These are phyloP conservation scores for Elongisporangium anandrum DNA, from an alignment of 352 stramenopile species.

Conservation along the genomic window DNA sequence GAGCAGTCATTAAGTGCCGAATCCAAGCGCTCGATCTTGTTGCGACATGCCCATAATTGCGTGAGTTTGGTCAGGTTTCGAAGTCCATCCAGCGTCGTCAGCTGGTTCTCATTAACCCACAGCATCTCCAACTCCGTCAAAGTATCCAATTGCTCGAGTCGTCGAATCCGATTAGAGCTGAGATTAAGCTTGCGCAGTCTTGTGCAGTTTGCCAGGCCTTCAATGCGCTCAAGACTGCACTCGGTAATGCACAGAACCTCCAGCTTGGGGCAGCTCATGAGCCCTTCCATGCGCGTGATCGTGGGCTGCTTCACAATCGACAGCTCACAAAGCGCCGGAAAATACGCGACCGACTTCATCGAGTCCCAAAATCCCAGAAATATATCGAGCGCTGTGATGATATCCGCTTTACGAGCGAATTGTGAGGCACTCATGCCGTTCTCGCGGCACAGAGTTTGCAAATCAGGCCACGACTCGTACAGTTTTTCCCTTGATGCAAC, in stretches of 20 bases:
- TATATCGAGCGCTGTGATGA: conserved; percentile 50
- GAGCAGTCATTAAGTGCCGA: conserved; percentile 45
- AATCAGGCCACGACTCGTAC: conserved; percentile 37
- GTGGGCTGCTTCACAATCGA: conserved; percentile 76
- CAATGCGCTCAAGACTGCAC: conserved; percentile 50
- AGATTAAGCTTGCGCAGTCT: conserved; percentile 69
- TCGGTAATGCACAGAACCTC: conserved; percentile 67
- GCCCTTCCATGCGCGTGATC: conserved; percentile 47
- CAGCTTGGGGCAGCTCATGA: conserved; percentile 43
- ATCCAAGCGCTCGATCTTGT: conserved; percentile 71
- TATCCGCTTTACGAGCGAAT: conserved; percentile 40
- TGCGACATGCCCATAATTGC: conserved; percentile 73
- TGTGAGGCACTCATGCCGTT: conserved; percentile 55
- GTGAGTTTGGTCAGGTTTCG: conserved; percentile 42
- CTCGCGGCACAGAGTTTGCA: conserved; percentile 61
- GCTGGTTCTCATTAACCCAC: conserved; percentile 81
- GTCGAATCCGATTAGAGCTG: conserved; percentile 54
- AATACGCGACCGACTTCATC: conserved; percentile 68
- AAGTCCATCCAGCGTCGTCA: conserved; percentile 54
- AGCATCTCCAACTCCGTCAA: conserved; percentile 65
- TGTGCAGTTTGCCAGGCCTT: conserved; percentile 31
- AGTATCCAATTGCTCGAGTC: conserved; percentile 45
- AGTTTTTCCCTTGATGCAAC: conserved; percentile 9
- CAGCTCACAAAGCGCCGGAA: conserved; percentile 53
- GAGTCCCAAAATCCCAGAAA: conserved; percentile 77